Evolutionary conservation across 2,329 filamentous ascomycete genomes (phyloP), one percentile per base, ranked within the genome.

Genomic region (Xylariaceae sp.): DNA sequence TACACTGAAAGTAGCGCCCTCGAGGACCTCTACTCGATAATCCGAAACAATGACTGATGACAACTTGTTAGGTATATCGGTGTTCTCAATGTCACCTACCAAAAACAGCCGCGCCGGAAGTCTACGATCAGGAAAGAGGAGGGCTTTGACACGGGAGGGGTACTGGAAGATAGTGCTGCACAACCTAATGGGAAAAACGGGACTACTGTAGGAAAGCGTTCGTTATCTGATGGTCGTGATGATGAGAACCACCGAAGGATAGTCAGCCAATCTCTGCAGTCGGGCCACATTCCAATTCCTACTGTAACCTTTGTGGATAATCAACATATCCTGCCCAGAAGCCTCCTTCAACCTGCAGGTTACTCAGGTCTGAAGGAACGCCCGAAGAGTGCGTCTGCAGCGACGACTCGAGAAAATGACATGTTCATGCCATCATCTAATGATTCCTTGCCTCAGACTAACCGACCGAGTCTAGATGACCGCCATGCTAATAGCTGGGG

Each of bases 301-400:
- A 92, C 93, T 33, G 92, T 97, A 37, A 89, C 93, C 0, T 89
- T 96, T 50, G 88, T 92, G 60, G 91, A 96, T 64, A 97, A 97
- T 63, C 82, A 86, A 53, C 92, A 97, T 62, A 95, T 97, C 47
- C 82, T 96, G 34, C 92, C 92, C 1, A 82, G 88, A 37, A 88
- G 87, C 58, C 75, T 96, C 22, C 85, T 96, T 40, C 80, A 83
- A 43, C 75, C 83, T 16, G 74, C 82, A 22, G 61, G 67, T 4
- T 62, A 66, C 6, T 58, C 62, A 5, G 62, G 45, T 38, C 46
- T 50, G n/a, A 58, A 44, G 22, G 69, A 44, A 56, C 73, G 53
- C 48, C 61, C 59, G 5, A 63, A 66, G 37, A 69, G 65, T 44
- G 56, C 61, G n/a, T 68, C 68, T 19, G 63, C 60, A 19, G 65